A percentile compares a stretch with the other conserved stretches of the same genome.
These are phyloP conservation scores for Phytopythium oedochilum DNA, from an alignment of 352 stramenopile species.

Conservation along the genomic window DNA sequence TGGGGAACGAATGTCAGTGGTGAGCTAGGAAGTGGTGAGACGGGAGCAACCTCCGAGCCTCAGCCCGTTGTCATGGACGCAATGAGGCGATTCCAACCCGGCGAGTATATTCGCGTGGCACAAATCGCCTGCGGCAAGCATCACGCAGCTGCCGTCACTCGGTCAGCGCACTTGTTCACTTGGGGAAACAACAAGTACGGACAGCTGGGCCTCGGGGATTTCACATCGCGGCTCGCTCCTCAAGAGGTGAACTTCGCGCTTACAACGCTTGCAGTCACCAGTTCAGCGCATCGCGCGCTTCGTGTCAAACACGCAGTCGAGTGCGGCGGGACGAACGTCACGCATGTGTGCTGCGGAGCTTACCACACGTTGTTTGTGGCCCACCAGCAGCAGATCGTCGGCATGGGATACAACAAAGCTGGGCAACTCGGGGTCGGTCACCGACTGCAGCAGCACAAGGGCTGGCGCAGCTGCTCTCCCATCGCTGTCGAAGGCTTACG, in stretches of 20 bases:
- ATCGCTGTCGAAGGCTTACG: constrained; percentile 39
- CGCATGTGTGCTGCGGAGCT: constrained; percentile 56
- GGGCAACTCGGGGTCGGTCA: constrained; percentile 68
- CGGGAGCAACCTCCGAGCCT: constrained; percentile 25
- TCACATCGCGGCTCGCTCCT: constrained; percentile 28
- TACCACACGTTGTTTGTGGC: constrained; percentile 73
- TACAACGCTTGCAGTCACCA: constrained; percentile 15
- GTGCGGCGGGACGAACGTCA: constrained; percentile 48
- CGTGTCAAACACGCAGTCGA: constrained; percentile 60
- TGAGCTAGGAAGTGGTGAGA: constrained; percentile 52
- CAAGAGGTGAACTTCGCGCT: constrained; percentile 53
- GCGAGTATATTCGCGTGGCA: constrained; percentile 35
- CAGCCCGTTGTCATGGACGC: constrained; percentile 26
- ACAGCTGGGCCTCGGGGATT: constrained; percentile 62
- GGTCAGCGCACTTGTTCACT: constrained; percentile 56
- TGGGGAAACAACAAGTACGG: constrained; percentile 77
- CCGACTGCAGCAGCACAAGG: constrained; percentile 46
- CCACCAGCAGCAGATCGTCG: constrained; percentile 69
- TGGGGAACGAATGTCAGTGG: constrained; percentile 57
- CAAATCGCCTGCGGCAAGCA: constrained; percentile 69
- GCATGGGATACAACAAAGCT: constrained; percentile 79
- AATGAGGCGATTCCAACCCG: constrained; percentile 18
- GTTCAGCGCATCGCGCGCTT: constrained; percentile 42
- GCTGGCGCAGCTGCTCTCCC: constrained; percentile 67
- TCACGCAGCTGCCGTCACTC: constrained; percentile 58